Base-by-base conservation (phyloP, 306 rosid species). In the Rosa persica region DNA sequence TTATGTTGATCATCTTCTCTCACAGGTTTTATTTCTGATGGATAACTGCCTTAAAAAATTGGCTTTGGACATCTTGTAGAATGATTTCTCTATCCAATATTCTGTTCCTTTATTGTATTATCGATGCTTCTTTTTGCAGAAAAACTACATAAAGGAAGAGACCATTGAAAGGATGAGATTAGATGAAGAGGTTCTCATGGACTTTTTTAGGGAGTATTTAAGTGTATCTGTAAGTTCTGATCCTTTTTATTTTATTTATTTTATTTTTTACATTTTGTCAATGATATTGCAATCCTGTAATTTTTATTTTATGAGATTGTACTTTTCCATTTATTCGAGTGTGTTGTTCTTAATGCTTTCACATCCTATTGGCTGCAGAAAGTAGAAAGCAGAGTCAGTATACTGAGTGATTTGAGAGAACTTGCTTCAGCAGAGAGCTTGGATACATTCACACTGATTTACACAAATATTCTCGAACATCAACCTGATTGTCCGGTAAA, bases 401-500 rank as follows among this genome's bases (percentile, higher is more conserved):
- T 87, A 73, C 88, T 95, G 66, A 72, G 96, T 67, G 97, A 95
- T 86, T 85, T 95, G 81, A 91, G 96, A 85, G 98, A 93, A 79
- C 99, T 95, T 83, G 99, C 98, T 73, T 93, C 99, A 47, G 98
- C 99, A 17, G 97, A 93, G 90, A 93, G 98, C 87, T 82, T 91
- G 82, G 99, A 95, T 86, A 81, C 90, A 48, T 93, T 95, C 79
- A 91, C 97, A 1, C 96, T 95, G 76, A 90, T 93, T 70, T 93
- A 93, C 85, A 89, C 97, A 76, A 95, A 93, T 85, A 93, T 95
- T 76, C 98, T 95, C 16, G 96, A 95, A 79, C 99, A 95, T 81
- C 99, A 93, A 76, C 99, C 98, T 9, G 99, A 95, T 78, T 95
- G 99, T 86, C 98, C 98, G 96, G 99, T 95, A 91, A 83, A 77